These are phyloP conservation scores for Leptographium wingfieldii DNA, from an alignment of 2,329 filamentous ascomycete species.

Conservation along the genomic window DNA sequence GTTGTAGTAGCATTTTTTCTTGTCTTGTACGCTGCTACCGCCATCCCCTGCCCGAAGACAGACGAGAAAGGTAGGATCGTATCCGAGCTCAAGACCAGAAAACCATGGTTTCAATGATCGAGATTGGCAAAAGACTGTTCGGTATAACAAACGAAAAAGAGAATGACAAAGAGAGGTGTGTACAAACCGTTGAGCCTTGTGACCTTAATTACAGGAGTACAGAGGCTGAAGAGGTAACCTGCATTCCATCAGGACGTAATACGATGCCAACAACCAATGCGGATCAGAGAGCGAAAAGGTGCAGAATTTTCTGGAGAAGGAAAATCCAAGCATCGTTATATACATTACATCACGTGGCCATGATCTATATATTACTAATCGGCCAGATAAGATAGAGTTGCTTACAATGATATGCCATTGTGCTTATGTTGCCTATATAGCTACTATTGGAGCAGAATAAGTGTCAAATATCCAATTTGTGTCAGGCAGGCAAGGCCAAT, in stretches of 20 bases:
- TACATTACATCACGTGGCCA: background rate
- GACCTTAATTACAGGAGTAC: no score
- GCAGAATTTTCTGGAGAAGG: no score
- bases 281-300: background rate
- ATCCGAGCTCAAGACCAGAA: slow-evolving; percentile 25
- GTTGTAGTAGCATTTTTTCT: slow-evolving; percentile 20
- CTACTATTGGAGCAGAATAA: background rate
- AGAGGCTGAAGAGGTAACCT: background rate
- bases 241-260: background rate
- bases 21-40: slow-evolving; percentile 20
- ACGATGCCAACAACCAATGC: background rate
- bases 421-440: background rate
- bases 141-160: background rate
- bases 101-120: slow-evolving; percentile 17
- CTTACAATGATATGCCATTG: background rate
- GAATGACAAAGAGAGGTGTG: background rate
- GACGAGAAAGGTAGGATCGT: slow-evolving; percentile 14
- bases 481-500: background rate
- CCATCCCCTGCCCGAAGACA: background rate
- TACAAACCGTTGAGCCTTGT: background rate
- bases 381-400: background rate
- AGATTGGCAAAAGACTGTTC: slow-evolving; percentile 25
- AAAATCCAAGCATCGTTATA: background rate
- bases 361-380: background rate
- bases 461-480: background rate